These are phyloP conservation scores for Sporodiniella umbellata DNA, from an alignment of 371 early-diverging fungal species.

Conservation along the genomic window DNA sequence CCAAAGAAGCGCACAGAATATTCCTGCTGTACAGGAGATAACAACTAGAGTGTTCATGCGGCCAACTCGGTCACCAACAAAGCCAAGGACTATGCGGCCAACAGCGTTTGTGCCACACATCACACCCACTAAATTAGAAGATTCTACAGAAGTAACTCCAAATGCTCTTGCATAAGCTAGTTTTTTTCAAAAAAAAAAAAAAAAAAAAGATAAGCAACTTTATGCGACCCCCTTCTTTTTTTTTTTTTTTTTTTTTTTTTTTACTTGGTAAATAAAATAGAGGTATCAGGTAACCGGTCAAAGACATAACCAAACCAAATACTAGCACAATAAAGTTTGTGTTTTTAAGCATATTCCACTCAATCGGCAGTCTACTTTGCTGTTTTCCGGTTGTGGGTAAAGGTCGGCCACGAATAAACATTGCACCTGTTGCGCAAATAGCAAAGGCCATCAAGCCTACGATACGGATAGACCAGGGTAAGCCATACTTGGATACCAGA, in stretches of 20 bases:
- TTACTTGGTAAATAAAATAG: constrained; percentile 11
- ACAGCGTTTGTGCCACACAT: constrained; percentile 48
- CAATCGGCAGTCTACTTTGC: constrained; percentile 6
- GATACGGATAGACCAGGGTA: constrained; percentile 42
- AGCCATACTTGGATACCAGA: constrained; percentile 49
- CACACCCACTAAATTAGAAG: constrained; percentile 7
- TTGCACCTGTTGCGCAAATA: constrained; percentile 31
- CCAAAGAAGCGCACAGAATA: constrained; percentile 50
- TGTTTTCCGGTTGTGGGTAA: constrained; percentile 8
- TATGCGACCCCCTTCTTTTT: too few relatives aligned
- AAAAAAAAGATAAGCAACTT: neutral
- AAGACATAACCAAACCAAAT: constrained; percentile 1
- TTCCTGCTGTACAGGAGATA: constrained; percentile 23
- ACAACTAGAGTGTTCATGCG: constrained; percentile 48
- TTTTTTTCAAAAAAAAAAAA: constrained; percentile 16
- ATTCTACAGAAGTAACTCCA: constrained; percentile 20
- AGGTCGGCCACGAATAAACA: constrained; percentile 31
- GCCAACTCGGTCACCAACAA: constrained; percentile 36
- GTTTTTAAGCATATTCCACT: neutral
- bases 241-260: neutral
- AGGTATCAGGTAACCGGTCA: constrained; percentile 11
- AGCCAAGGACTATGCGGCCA: constrained; percentile 36
- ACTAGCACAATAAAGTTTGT: constrained; percentile 2
- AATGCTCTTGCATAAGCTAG: constrained; percentile 1
- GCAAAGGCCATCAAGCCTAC: constrained; percentile 34